Evolutionary conservation across 306 rosid genomes (phyloP).

Genomic region (Cyclanthera cordifolia): DNA sequence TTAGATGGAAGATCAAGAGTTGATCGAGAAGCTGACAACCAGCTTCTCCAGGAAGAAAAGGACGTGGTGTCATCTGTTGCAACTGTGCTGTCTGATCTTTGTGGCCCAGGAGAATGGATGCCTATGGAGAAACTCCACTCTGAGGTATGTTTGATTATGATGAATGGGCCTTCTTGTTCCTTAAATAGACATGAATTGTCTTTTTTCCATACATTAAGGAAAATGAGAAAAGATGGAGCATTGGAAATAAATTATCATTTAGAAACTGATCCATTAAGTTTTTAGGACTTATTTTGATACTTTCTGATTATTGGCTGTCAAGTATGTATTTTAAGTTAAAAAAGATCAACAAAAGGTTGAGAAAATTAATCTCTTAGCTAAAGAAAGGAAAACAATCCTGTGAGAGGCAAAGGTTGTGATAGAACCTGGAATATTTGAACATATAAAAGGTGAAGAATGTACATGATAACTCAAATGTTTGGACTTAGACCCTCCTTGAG

Average conservation of each 20-base stretch:
- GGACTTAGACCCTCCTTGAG: no score
- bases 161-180: background rate
- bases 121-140: slow-evolving; percentile 93
- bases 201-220: background rate
- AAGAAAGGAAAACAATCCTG: no score
- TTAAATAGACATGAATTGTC: background rate
- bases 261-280: background rate
- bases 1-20: slow-evolving; percentile 75
- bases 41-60: slow-evolving; percentile 89
- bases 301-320: background rate
- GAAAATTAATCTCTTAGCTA: no score
- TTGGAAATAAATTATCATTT: background rate
- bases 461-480: no score
- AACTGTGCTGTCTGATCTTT: slow-evolving; percentile 84
- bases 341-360: no score
- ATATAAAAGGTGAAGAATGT: no score
- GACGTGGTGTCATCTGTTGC: slow-evolving; percentile 99
- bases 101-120: slow-evolving; percentile 99
- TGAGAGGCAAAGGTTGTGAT: no score
- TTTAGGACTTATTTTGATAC: background rate
- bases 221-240: background rate
- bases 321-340: background rate
- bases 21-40: slow-evolving; percentile 82
- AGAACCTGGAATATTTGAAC: no score
- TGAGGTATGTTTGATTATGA: slow-evolving; percentile 44